A percentile compares a stretch with the other conserved stretches of the same genome.
Evolutionary conservation across 495 filamentous ascomycete genomes (phyloP).

Genomic region (Astrothelium macrocarpum): DNA sequence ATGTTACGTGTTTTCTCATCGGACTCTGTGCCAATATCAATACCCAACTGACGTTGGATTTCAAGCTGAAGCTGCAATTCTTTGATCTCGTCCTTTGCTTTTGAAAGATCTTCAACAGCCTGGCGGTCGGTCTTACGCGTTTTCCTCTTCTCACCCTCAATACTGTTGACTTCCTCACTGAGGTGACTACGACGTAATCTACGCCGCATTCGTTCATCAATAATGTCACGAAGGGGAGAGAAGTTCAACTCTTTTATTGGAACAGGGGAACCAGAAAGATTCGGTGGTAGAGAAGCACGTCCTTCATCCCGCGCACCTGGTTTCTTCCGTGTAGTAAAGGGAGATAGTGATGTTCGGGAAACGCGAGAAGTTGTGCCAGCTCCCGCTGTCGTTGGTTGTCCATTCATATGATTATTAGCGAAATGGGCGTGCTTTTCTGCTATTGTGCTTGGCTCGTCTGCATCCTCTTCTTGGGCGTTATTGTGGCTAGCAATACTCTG

Average conservation of each 20-base stretch:
- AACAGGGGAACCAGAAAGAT: constrained; percentile 17
- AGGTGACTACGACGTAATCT: constrained; percentile 60
- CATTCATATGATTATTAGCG: neutral
- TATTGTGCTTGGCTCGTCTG: neutral
- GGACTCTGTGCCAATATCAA: constrained; percentile 21
- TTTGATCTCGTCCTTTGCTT: constrained; percentile 22
- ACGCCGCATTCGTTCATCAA: constrained; percentile 63
- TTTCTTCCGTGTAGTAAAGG: neutral
- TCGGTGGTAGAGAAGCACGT: constrained; percentile 20
- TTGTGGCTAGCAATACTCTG: neutral
- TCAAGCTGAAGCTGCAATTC: constrained; percentile 24
- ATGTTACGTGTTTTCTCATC: constrained; percentile 7
- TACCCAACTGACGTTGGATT: constrained; percentile 21
- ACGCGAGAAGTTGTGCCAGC: neutral
- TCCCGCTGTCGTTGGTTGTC: neutral
- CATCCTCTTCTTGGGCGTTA: neutral
- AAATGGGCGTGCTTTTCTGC: neutral
- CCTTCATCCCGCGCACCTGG: neutral
- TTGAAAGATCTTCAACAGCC: neutral
- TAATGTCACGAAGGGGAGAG: constrained; percentile 55
- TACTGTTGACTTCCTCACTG: constrained; percentile 63
- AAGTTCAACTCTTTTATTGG: constrained; percentile 45
- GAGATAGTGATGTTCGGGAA: neutral
- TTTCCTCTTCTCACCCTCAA: constrained; percentile 30
- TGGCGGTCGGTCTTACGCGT: neutral